These are phyloP conservation scores for Leucoagaricus sp. DNA, from an alignment of 1,284 basidiomycete species.

Conservation along the genomic window DNA sequence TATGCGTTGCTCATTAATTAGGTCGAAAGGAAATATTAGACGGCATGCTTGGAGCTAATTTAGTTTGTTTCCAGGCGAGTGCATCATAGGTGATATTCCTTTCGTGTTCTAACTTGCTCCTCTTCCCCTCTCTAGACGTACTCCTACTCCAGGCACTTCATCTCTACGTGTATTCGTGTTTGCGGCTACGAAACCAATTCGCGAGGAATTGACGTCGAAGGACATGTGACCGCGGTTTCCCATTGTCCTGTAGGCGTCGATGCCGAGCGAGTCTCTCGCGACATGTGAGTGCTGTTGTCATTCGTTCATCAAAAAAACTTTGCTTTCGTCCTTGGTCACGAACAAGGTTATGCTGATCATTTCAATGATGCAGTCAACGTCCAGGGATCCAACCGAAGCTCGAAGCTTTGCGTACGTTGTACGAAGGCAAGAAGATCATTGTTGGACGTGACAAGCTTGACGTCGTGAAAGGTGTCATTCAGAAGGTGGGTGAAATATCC, in stretches of 20 bases:
- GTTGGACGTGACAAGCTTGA: slow-evolving; percentile 99
- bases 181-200: slow-evolving; percentile 92
- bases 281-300: slow-evolving; percentile 55
- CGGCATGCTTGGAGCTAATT: slow-evolving; percentile 97
- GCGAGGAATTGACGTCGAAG: slow-evolving; percentile 87
- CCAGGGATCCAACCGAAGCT: slow-evolving; percentile 90
- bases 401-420: slow-evolving; percentile 81
- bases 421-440: slow-evolving; percentile 98
- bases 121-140: slow-evolving; percentile 76
- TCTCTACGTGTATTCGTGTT: slow-evolving; percentile 92
- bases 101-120: background rate
- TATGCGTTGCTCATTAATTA: too few species aligned
- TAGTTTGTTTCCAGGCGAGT: slow-evolving; percentile 87
- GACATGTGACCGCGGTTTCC: slow-evolving; percentile 82
- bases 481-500: slow-evolving; percentile 63
- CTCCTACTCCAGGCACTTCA: slow-evolving; percentile 95
- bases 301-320: background rate
- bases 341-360: background rate
- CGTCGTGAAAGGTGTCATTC: slow-evolving; percentile 95
- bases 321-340: background rate
- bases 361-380: slow-evolving; percentile 46
- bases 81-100: background rate
- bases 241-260: slow-evolving; percentile 99
- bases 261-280: slow-evolving; percentile 84
- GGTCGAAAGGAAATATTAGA: slow-evolving; percentile 92